Percentiles rank a stretch among this genome's conserved stretches.
Evolutionary conservation across 2,329 filamentous ascomycete genomes (phyloP).

Genomic region (Cordyceps farinosa): DNA sequence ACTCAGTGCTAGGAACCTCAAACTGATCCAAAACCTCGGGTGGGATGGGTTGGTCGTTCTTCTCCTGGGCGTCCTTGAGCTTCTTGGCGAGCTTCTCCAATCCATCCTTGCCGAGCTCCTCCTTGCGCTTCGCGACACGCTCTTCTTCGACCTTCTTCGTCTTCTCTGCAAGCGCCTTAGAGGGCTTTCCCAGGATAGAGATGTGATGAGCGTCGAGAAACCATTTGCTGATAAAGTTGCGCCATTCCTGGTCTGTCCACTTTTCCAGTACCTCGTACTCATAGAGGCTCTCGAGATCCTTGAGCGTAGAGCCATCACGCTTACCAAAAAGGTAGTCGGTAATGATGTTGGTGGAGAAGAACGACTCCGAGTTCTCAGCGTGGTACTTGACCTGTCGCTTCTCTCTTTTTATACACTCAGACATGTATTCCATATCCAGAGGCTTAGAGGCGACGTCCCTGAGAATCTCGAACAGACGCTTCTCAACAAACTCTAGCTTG

Average conservation of each 20-base stretch:
- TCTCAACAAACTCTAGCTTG: conserved; percentile 78
- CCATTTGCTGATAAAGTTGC: conserved; percentile 76
- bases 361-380: conserved; percentile 75
- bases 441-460: conserved; percentile 75
- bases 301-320: conserved; percentile 74
- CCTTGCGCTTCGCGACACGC: conserved; percentile 73
- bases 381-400: conserved; percentile 77
- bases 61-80: conserved; percentile 77
- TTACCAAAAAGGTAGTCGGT: conserved; percentile 88
- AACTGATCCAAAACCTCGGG: conserved; percentile 76
- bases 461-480: conserved; percentile 79
- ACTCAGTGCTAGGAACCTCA: conserved; percentile 78
- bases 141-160: conserved; percentile 78
- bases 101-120: conserved; percentile 76
- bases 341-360: conserved; percentile 83
- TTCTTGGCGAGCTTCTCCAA: conserved; percentile 70
- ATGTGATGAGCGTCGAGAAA: conserved; percentile 81
- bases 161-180: conserved; percentile 71
- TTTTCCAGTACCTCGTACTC: conserved; percentile 67
- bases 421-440: conserved; percentile 85
- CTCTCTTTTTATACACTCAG: conserved; percentile 80
- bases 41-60: conserved; percentile 87
- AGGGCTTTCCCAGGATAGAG: conserved; percentile 84
- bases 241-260: conserved; percentile 86
- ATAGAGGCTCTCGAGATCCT: conserved; percentile 51